Evolutionary conservation across 768 basidiomycete genomes (phyloP), one percentile per base, ranked within the genome.

Genomic region (Boletus vermiculosoides): DNA sequence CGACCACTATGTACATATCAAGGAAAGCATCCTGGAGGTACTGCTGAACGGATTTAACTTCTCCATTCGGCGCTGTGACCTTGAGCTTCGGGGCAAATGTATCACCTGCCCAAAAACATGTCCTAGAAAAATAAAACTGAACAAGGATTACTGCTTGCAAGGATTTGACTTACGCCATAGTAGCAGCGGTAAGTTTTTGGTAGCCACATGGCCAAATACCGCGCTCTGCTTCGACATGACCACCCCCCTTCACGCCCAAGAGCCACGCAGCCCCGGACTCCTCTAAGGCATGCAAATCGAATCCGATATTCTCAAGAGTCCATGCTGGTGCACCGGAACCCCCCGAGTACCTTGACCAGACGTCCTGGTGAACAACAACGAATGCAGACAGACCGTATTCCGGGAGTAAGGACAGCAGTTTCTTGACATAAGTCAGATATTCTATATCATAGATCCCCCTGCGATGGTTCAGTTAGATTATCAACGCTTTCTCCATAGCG

Each of bases 301-400:
- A 93, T 0, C 96, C 97, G 9, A 86, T 88, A 11, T 82, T 72
- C 57, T 92, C 87, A 1, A 98, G 76, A 1, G 94, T 97, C 96
- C 97, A 99, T 4, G 91, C 93, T 1, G 97, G 97, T 0, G 96
- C 95, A 2, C 97, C 96, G 1, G 93, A 96, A 44, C 96, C 96
- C 9, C 96, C 96, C 3, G 86, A 85, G 64, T 94, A 95, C 5
- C 96, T 85, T 0, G 94, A 96, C 91, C 93, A 98, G 33, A 98
- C 93, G 68, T 98, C 94, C 71, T 96, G 96, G 68, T 98, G 96
- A 54, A 96, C 68, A 11, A 85, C 85, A 18, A 95, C 80, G 63
- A 91, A 92, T 3, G 88, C 87, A 4, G 78, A 76, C 33, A 94
- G 69, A 15, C 88, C 87, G 58, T 88, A 93, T 57, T 84, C 69